Conservation (phyloP, 2,329 filamentous ascomycete genomes). For the Zasmidium cellare region DNA sequence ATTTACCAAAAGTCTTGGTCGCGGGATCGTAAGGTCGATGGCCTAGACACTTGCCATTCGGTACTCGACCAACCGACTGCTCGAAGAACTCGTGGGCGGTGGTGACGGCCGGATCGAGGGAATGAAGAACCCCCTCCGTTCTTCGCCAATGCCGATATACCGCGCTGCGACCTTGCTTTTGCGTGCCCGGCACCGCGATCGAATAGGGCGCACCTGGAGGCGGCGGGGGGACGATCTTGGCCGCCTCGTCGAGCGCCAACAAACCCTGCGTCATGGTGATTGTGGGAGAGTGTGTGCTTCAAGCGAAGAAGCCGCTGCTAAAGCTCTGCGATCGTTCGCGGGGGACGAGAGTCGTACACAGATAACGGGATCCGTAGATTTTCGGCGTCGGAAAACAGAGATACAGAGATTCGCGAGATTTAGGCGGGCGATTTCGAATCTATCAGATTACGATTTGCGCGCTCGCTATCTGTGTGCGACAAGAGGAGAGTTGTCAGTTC, state of each 20-base stretch:
- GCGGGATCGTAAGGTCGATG: slow-evolving; percentile 74
- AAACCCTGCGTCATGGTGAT: slow-evolving; percentile 6
- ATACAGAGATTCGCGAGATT: no score
- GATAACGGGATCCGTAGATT: no score
- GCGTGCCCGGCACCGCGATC: slow-evolving; percentile 72
- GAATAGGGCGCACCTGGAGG: slow-evolving; percentile 77
- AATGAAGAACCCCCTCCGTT: slow-evolving; percentile 69
- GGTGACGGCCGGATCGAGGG: slow-evolving; percentile 62
- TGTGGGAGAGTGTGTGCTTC: neutral
- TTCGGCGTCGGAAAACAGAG: no score
- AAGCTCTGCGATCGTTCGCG: no score
- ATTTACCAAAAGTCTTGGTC: slow-evolving; percentile 74
- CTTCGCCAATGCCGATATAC: slow-evolving; percentile 84
- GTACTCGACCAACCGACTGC: slow-evolving; percentile 54
- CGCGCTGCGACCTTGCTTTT: slow-evolving; percentile 68
- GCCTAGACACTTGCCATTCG: slow-evolving; percentile 74
- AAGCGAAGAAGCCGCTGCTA: neutral
- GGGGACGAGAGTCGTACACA: no score
- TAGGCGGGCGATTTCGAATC: no score
- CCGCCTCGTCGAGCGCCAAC: slow-evolving; percentile 31
- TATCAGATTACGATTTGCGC: no score
- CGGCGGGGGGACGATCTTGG: slow-evolving; percentile 61
- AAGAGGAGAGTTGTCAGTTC: no score
- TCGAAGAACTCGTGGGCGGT: slow-evolving; percentile 39
- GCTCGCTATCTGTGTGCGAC: no score